These are phyloP conservation scores for Neoboletus brunneissimus DNA, from an alignment of 768 basidiomycete genomes.

Conservation along the genomic window DNA sequence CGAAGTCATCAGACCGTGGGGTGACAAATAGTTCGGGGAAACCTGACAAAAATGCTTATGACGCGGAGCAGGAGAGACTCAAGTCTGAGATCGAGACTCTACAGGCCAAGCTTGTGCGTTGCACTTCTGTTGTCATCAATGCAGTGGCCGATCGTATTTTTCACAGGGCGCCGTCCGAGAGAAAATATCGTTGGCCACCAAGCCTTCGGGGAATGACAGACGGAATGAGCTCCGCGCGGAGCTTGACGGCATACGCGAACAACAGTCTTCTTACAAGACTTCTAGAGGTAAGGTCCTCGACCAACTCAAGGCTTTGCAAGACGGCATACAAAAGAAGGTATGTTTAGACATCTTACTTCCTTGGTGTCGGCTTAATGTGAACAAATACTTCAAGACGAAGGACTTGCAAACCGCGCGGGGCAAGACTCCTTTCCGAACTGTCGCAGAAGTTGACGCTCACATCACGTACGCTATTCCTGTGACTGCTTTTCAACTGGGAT, in stretches of 20 bases:
- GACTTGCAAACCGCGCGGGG: conserved; percentile 78
- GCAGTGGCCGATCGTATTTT: background rate
- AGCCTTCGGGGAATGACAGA: conserved; percentile 66
- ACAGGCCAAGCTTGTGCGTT: conserved; percentile 78
- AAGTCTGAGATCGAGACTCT: conserved; percentile 81
- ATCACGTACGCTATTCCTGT: conserved; percentile 59
- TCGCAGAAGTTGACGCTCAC: conserved; percentile 82
- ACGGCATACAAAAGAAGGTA: conserved; percentile 80
- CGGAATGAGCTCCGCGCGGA: conserved; percentile 72
- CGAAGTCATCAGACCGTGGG: conserved; percentile 17
- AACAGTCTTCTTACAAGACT: conserved; percentile 75
- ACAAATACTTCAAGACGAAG: conserved; percentile 57
- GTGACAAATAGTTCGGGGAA: conserved; percentile 43
- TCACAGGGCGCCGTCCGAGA: conserved; percentile 65
- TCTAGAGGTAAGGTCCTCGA: conserved; percentile 70
- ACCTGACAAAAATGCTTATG: conserved; percentile 85
- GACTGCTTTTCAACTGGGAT: background rate
- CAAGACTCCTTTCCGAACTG: conserved; percentile 77
- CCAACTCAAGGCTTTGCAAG: conserved; percentile 76
- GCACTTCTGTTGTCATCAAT: background rate
- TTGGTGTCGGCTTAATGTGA: background rate
- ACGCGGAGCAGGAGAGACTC: conserved; percentile 79
- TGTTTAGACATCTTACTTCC: background rate
- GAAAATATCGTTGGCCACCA: conserved; percentile 65
- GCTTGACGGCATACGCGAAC: conserved; percentile 71